A percentile compares a stretch with the other conserved stretches of the same genome.
phyloP scores from a whole-genome alignment of 2,329 filamentous ascomycete genomes.

The Trichoderma sp. region DNA sequence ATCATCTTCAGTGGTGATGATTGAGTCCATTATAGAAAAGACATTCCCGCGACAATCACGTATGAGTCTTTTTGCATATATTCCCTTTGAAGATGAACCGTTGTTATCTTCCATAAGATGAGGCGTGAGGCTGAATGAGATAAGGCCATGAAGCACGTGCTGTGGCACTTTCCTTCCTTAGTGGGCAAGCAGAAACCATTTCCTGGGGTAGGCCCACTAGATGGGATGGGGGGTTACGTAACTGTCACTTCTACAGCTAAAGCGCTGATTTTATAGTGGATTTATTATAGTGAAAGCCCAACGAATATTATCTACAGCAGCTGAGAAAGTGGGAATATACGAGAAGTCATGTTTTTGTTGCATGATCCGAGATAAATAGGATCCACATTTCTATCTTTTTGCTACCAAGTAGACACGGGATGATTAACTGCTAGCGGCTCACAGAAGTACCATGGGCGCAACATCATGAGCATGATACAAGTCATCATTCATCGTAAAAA shows the following conservation, averaged over 20 bases:
- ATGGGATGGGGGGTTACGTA: background rate
- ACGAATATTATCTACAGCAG: background rate
- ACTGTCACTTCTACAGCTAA: background rate
- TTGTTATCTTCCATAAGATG: background rate
- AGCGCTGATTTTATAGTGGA: background rate
- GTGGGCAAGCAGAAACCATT: background rate
- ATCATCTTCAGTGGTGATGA: background rate
- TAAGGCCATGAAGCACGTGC: background rate
- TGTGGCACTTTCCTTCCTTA: background rate
- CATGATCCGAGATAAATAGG: background rate
- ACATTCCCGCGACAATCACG: background rate
- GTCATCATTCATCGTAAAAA: background rate
- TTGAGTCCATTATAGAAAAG: background rate
- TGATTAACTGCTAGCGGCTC: background rate
- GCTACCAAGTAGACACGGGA: background rate
- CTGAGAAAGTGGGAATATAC: background rate
- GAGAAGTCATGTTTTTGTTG: background rate
- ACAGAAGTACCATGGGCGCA: background rate
- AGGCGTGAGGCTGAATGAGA: background rate
- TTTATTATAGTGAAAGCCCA: background rate
- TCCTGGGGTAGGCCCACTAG: background rate
- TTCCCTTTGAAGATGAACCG: background rate
- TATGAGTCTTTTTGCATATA: background rate
- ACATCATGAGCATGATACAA: background rate
- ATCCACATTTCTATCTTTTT: background rate